phyloP scores from a whole-genome alignment of 2,329 filamentous ascomycete genomes.

The Aspergillus niger region DNA sequence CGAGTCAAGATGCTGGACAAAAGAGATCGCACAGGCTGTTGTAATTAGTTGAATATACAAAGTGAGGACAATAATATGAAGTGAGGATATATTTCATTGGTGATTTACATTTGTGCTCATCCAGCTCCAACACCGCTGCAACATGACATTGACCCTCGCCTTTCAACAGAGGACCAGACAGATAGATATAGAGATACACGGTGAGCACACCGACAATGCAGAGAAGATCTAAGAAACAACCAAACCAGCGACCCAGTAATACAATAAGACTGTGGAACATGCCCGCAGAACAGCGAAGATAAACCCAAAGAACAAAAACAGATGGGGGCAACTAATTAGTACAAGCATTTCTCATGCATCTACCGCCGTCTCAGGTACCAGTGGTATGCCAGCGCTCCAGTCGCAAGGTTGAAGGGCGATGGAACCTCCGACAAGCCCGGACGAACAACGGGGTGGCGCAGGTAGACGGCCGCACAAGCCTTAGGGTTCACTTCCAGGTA shows the following conservation, averaged over 20 bases:
- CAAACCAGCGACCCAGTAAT: constrained; percentile 39
- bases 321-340: not conserved
- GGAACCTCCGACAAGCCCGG: constrained; percentile 80
- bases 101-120: constrained; percentile 10
- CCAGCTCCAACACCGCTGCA: constrained; percentile 9
- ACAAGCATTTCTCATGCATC: constrained; percentile 23
- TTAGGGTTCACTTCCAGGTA: constrained; percentile 99
- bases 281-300: constrained; percentile 26
- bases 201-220: constrained; percentile 23
- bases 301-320: constrained; percentile 14
- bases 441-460: constrained; percentile 88
- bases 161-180: constrained; percentile 18
- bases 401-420: constrained; percentile 71
- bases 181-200: constrained; percentile 13
- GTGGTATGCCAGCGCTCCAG: constrained; percentile 82
- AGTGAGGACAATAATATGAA: not conserved
- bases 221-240: constrained; percentile 15
- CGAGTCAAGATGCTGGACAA: too few relatives aligned
- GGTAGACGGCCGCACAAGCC: constrained; percentile 91
- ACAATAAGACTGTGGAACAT: constrained; percentile 32
- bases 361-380: constrained; percentile 89
- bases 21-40: too few relatives aligned
- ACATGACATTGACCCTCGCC: constrained; percentile 11
- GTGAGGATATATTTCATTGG: constrained; percentile 3
- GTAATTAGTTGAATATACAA: not conserved